A percentile compares a stretch with the other conserved stretches of the same genome.
These are phyloP conservation scores for Vitellaria paradoxa DNA, from an alignment of 179 eudicot genomes.

Conservation along the genomic window DNA sequence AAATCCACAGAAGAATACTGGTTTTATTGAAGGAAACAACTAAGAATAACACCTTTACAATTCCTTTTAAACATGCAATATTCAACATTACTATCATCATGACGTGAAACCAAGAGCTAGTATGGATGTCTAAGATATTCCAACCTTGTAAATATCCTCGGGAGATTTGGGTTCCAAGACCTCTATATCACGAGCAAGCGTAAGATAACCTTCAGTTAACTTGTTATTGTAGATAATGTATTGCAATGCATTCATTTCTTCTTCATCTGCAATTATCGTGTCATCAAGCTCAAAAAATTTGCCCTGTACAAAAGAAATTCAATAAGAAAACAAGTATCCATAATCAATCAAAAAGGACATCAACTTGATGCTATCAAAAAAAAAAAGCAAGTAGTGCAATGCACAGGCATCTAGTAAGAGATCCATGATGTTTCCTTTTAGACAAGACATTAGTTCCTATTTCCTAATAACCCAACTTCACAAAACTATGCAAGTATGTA, in stretches of 20 bases:
- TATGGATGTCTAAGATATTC: background rate
- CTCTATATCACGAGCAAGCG: constrained; percentile 98
- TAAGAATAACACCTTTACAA: constrained; percentile 2
- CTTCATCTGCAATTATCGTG: constrained; percentile 57
- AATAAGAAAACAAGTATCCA: background rate
- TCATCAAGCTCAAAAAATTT: constrained; percentile 83
- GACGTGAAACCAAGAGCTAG: constrained; percentile 6
- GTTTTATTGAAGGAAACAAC: background rate
- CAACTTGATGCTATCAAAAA: background rate
- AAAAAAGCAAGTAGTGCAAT: background rate
- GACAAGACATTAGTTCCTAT: background rate
- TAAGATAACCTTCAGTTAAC: constrained; percentile 90
- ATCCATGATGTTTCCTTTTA: background rate
- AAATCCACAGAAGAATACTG: constrained; percentile 19
- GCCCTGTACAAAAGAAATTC: constrained; percentile 45
- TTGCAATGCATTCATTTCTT: constrained; percentile 73
- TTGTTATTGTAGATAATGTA: constrained; percentile 74
- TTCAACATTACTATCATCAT: constrained; percentile 3
- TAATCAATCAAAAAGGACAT: background rate
- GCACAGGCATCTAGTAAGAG: background rate
- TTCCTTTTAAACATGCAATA: background rate
- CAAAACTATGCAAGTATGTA: too few species aligned
- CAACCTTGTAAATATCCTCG: constrained; percentile 93
- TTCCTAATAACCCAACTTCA: too few species aligned
- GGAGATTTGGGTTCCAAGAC: constrained; percentile 99